Base-by-base conservation (phyloP, 2,329 filamentous ascomycete genomes). In the Xylaria sp. region DNA sequence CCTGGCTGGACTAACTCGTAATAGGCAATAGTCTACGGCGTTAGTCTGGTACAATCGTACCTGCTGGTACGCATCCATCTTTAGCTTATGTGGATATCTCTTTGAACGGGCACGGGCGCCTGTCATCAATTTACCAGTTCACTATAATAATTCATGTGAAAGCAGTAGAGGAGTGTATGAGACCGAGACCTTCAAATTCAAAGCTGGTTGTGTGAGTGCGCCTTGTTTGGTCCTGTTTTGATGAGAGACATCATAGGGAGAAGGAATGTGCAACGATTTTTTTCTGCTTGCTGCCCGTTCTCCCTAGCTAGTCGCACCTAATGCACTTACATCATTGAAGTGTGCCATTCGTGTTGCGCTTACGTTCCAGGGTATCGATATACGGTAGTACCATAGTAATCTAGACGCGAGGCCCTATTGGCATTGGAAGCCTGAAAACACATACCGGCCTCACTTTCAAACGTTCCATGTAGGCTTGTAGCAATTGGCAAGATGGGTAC, bases 51-150 rank as follows among this genome's bases (percentile, higher is more conserved):
- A 59, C 51, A 36, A 15, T 23, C 40, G 40, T 59, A 44, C 15
- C 15, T 36, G 51, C 51, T 54, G 17, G 51, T 33, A 56, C 53
- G 13, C 23, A 58, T 28, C 36, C 36, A 56, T 56, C 31, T 38
- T 56, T 38, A 67, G 65, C 65, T 67, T 65, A 53, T 65, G 66
- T 68, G 66, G 66, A 54, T 62, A 66, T 53, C 54, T 42, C 58
- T 33, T 23, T 64, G 17, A 64, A 64, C 26, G 42, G 31, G 62
- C 40, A 49, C 54, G 40, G 40, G 31, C 61, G 49, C 33, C 61
- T 46, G 49, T 57, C 38, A 44, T 36, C 46, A 53, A 67, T 59
- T 57, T 36, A 38, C 13, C 31, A 42, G 57, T 54, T 61, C 53
- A 60, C 31, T 26, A 62, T 28, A 44, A 53, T 49, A 23, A 48